A percentile compares a stretch with the other conserved stretches of the same genome.
These are phyloP conservation scores for Tephrocybe rancida DNA, from an alignment of 768 basidiomycete genomes.

Conservation along the genomic window DNA sequence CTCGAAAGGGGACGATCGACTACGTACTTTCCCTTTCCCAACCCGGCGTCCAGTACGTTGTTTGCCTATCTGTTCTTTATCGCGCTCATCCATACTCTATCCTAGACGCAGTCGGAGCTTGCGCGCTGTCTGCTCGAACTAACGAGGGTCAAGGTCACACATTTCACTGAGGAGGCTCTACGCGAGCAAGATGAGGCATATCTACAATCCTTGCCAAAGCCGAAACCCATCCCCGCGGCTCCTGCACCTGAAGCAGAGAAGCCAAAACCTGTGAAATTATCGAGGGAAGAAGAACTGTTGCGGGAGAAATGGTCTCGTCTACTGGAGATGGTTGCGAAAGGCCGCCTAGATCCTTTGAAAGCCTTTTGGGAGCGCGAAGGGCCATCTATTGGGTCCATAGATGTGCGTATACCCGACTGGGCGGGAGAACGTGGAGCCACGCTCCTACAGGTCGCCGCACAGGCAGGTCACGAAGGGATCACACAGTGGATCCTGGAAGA, in stretches of 20 bases:
- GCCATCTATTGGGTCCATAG: slow-evolving; percentile 54
- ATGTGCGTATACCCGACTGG: slow-evolving; percentile 73
- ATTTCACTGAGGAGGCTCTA: slow-evolving; percentile 84
- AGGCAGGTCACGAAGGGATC: slow-evolving; percentile 75
- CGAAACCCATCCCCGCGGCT: slow-evolving; percentile 49
- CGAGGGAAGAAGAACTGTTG: slow-evolving; percentile 77
- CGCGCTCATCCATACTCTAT: neutral
- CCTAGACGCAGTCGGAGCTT: slow-evolving; percentile 89
- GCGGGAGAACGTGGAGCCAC: slow-evolving; percentile 60
- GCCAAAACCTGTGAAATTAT: slow-evolving; percentile 59
- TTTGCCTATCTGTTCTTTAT: neutral
- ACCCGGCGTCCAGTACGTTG: slow-evolving; percentile 86
- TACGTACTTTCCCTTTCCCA: slow-evolving; percentile 94
- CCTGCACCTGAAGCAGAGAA: slow-evolving; percentile 43
- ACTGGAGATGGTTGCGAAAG: slow-evolving; percentile 90
- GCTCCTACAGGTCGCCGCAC: slow-evolving; percentile 76
- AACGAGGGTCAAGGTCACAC: slow-evolving; percentile 80
- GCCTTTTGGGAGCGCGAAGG: slow-evolving; percentile 83
- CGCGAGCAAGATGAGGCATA: slow-evolving; percentile 87
- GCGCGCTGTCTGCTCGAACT: slow-evolving; percentile 85
- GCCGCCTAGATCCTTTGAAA: slow-evolving; percentile 78
- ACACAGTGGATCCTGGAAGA: slow-evolving; percentile 80
- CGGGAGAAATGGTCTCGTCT: slow-evolving; percentile 84
- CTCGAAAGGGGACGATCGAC: slow-evolving; percentile 75
- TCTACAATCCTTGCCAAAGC: slow-evolving; percentile 85